phyloP scores from a whole-genome alignment of 2,329 filamentous ascomycete genomes.

The Drechslera avenae region DNA sequence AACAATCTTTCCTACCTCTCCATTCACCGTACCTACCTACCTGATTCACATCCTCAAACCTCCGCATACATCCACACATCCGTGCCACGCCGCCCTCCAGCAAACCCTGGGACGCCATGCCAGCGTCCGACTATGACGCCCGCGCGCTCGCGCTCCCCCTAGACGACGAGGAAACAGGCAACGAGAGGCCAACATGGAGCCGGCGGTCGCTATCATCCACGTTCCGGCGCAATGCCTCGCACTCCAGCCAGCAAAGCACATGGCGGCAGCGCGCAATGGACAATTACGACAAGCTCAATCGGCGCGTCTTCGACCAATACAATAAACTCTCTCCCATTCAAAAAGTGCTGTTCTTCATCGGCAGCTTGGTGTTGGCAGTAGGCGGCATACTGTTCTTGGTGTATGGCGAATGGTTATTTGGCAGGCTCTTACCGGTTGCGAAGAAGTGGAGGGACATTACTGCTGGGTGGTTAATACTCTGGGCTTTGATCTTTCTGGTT shows the following conservation, averaged over 20 bases:
- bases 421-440: slow-evolving; percentile 72
- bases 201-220: slow-evolving; percentile 46
- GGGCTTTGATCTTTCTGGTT: slow-evolving; percentile 73
- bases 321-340: slow-evolving; percentile 65
- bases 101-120: slow-evolving; percentile 35
- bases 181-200: slow-evolving; percentile 58
- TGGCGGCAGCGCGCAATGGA: slow-evolving; percentile 51
- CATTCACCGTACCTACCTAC: background rate
- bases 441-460: slow-evolving; percentile 75
- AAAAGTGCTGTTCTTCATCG: slow-evolving; percentile 62
- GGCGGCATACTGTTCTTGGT: slow-evolving; percentile 72
- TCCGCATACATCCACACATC: slow-evolving; percentile 12
- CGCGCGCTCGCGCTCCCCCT: slow-evolving; percentile 60
- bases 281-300: slow-evolving; percentile 53
- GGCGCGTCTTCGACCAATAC: slow-evolving; percentile 58
- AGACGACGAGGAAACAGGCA: slow-evolving; percentile 54
- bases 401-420: slow-evolving; percentile 81
- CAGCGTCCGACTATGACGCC: slow-evolving; percentile 55
- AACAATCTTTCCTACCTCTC: background rate
- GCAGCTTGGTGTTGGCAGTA: slow-evolving; percentile 57
- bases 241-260: slow-evolving; percentile 32
- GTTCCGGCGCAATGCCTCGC: slow-evolving; percentile 48
- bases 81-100: slow-evolving; percentile 19
- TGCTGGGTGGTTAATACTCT: slow-evolving; percentile 76
- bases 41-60: slow-evolving; percentile 3